Percentiles rank a stretch among this genome's conserved stretches.
Evolutionary conservation across 345 rosid genomes (phyloP).

Genomic region (Populus tremula): DNA sequence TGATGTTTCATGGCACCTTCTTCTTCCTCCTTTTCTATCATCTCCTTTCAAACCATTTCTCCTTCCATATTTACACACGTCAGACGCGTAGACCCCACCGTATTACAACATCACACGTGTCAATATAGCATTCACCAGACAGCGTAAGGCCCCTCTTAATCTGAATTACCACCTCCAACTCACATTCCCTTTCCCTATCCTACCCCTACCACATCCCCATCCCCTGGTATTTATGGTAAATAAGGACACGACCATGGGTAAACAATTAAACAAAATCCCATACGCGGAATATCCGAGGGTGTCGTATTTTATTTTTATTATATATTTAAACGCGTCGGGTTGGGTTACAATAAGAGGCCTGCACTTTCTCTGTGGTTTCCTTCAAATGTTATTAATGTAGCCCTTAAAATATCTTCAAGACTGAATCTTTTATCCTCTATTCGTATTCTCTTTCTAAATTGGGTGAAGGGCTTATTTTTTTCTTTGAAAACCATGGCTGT

Average conservation of each 20-base stretch:
- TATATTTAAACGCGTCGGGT: not conserved
- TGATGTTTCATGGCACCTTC: not conserved
- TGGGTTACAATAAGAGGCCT: not conserved
- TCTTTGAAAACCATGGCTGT: constrained; percentile 34
- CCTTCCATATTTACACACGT: not conserved
- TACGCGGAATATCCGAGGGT: constrained; percentile 14
- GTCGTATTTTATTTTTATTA: not conserved
- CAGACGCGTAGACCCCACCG: not conserved
- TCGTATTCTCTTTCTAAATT: not conserved
- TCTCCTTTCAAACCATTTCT: not conserved
- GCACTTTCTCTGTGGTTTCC: constrained; percentile 13
- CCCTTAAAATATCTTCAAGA: not conserved
- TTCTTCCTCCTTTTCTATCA: not conserved
- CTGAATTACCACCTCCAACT: not conserved
- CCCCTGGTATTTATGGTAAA: not conserved
- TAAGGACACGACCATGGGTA: not conserved
- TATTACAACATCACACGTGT: not conserved
- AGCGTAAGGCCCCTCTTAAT: not conserved
- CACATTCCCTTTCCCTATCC: not conserved
- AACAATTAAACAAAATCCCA: not conserved
- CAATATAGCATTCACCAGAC: not conserved
- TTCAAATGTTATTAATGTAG: not conserved
- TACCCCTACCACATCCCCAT: not conserved
- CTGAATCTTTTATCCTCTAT: not conserved
- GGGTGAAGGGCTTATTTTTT: not conserved